Evolutionary conservation across 768 basidiomycete genomes (phyloP).

Genomic region (Cyclocybe aegerita): DNA sequence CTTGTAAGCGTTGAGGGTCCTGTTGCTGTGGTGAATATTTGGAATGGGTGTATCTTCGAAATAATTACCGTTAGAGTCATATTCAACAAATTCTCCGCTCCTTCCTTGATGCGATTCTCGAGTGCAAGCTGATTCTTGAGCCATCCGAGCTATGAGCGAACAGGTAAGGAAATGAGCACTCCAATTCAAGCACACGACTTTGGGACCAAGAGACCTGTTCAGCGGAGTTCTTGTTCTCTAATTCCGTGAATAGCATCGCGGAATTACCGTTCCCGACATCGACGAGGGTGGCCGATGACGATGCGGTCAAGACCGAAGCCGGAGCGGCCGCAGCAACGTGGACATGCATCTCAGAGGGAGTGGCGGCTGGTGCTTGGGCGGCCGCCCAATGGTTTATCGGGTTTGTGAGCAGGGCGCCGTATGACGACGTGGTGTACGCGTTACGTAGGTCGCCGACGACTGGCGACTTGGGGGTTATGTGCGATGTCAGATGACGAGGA

Average conservation of each 20-base stretch:
- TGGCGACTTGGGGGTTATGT: neutral
- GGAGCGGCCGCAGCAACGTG: constrained; percentile 15
- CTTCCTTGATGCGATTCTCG: constrained; percentile 85
- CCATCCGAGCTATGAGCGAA: constrained; percentile 52
- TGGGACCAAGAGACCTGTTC: constrained; percentile 39
- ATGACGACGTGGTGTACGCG: too few relatives aligned
- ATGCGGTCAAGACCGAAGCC: constrained; percentile 18
- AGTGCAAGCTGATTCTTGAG: constrained; percentile 69
- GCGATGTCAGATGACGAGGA: constrained; percentile 3
- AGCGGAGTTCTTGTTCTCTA: constrained; percentile 44
- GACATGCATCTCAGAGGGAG: constrained; percentile 12
- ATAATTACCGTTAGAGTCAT: constrained; percentile 51
- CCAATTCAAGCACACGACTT: neutral
- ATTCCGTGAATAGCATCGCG: constrained; percentile 34
- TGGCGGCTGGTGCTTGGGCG: neutral
- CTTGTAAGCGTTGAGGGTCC: constrained; percentile 68
- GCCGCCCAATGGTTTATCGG: too few relatives aligned
- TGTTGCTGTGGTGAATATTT: constrained; percentile 20
- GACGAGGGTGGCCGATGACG: constrained; percentile 25
- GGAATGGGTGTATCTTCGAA: constrained; percentile 2
- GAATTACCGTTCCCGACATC: constrained; percentile 23
- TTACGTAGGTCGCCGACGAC: too few relatives aligned
- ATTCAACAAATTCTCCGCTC: constrained; percentile 86
- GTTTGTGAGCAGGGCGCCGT: too few relatives aligned
- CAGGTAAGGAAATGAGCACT: constrained; percentile 1